These are phyloP conservation scores for Venustampulla echinocandica DNA, from an alignment of 495 filamentous ascomycete species.

Conservation along the genomic window DNA sequence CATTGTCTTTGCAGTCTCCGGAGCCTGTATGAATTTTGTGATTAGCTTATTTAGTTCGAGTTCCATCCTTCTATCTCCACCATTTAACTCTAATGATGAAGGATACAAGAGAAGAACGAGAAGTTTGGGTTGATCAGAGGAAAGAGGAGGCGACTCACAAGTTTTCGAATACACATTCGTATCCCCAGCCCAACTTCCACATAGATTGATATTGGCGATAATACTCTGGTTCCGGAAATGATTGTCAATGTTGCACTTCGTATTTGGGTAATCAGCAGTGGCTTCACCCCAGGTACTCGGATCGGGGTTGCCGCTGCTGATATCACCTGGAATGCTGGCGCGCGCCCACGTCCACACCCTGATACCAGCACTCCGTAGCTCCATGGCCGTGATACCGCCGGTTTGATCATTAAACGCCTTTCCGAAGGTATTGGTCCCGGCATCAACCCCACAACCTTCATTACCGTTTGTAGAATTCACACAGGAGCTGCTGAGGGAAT, in stretches of 20 bases:
- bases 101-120: constrained; percentile 22
- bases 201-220: constrained; percentile 61
- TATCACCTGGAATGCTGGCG: constrained; percentile 41
- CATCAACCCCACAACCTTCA: constrained; percentile 22
- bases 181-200: constrained; percentile 53
- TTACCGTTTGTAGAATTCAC: constrained; percentile 37
- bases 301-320: constrained; percentile 41
- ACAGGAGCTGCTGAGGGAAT: constrained; percentile 40
- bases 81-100: too few species aligned
- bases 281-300: constrained; percentile 52
- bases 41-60: neutral
- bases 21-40: constrained; percentile 25
- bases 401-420: constrained; percentile 45
- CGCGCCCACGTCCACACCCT: constrained; percentile 53
- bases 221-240: constrained; percentile 59
- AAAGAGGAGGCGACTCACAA: constrained; percentile 30
- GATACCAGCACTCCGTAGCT: constrained; percentile 53
- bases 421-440: constrained; percentile 38
- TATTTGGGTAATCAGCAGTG: constrained; percentile 47
- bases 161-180: constrained; percentile 12
- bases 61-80: constrained; percentile 16
- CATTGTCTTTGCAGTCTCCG: constrained; percentile 50
- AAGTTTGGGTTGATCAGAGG: constrained; percentile 1
- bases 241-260: constrained; percentile 47
- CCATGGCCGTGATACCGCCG: constrained; percentile 58